Conservation (phyloP, 2,329 filamentous ascomycete genomes). For the Ophiostoma sp. region DNA sequence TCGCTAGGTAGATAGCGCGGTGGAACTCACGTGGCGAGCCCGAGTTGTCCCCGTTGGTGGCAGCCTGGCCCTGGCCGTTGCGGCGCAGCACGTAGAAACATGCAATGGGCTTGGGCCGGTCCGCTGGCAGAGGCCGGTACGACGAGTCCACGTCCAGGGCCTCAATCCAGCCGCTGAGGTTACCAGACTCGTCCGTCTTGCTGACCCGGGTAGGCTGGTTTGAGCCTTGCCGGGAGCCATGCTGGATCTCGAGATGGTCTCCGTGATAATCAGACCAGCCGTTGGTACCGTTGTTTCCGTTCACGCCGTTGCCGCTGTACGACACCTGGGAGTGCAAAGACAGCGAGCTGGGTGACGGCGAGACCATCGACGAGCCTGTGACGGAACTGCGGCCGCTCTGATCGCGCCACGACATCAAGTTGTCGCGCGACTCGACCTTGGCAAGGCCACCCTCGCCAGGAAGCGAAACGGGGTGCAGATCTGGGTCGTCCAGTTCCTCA, state of each 20-base stretch:
- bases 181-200: conserved; percentile 56
- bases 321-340: conserved; percentile 56
- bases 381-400: conserved; percentile 52
- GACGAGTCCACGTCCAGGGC: conserved; percentile 81
- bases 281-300: conserved; percentile 1
- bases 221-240: conserved; percentile 43
- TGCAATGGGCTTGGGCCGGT: conserved; percentile 69
- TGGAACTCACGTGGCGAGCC: conserved; percentile 52
- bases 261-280: conserved; percentile 24
- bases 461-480: conserved; percentile 69
- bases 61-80: conserved; percentile 36
- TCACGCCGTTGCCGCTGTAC: conserved; percentile 37
- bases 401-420: conserved; percentile 43
- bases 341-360: conserved; percentile 60
- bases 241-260: conserved; percentile 30
- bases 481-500: conserved; percentile 72
- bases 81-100: conserved; percentile 75
- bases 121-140: conserved; percentile 68
- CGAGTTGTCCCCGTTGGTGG: not conserved
- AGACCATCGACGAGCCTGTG: conserved; percentile 56
- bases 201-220: conserved; percentile 49
- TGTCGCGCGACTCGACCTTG: conserved; percentile 46
- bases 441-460: conserved; percentile 61
- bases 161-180: conserved; percentile 78
- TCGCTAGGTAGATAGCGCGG: conserved; percentile 77